Evolutionary conservation across 495 filamentous ascomycete genomes (phyloP), one percentile per base, ranked within the genome.

Genomic region (Lasiosphaeria hispida): DNA sequence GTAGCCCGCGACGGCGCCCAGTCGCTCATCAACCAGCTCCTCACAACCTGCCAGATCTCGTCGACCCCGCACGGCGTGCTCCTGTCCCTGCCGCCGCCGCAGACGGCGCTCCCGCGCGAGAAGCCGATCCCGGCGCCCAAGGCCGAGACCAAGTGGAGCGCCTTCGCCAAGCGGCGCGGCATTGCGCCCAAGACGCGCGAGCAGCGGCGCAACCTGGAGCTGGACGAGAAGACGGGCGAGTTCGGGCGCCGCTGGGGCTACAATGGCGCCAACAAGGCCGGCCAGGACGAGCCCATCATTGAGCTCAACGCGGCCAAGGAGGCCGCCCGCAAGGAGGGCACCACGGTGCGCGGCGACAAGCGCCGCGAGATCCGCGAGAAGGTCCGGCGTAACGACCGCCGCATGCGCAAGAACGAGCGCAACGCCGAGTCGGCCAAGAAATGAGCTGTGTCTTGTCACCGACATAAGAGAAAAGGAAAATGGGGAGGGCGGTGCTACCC

Each of bases 211-310:
- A 91, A 96, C 70, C 76, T 87, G 63, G 83, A 87, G 41, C 96
- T 88, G 71, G 88, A 97, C 72, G 91, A 96, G 75, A 84, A 74
- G 52, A 91, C 79, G 23, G 88, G 88, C 47, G 89, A 95, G 69
- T 97, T 89, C 87, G 89, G 92, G 55, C 87, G 90, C 44, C 87
- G 87, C 72, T 98, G 92, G 90, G 94, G 94, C 1, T 96, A 95
- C 75, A 71, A 74, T 67, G 95, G 92, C 47, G 88, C 87, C 71
- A 94, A 93, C 71, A 91, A 92, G 81, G 83, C 83, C 11, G 84
- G 80, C 0, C 66, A 75, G 56, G 67, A 75, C 54, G 72, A 73
- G 38, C 94, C 92, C 87, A 77, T 96, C 65, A 91, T 97, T 30
- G 95, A 97, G 82, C 85, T 87, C 75, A 86, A 88, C 75, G 83